Evolutionary conservation across 192 early-diverging fungal genomes (phyloP), one percentile per base, ranked within the genome.

Genomic region (Funneliformis geosporum): DNA sequence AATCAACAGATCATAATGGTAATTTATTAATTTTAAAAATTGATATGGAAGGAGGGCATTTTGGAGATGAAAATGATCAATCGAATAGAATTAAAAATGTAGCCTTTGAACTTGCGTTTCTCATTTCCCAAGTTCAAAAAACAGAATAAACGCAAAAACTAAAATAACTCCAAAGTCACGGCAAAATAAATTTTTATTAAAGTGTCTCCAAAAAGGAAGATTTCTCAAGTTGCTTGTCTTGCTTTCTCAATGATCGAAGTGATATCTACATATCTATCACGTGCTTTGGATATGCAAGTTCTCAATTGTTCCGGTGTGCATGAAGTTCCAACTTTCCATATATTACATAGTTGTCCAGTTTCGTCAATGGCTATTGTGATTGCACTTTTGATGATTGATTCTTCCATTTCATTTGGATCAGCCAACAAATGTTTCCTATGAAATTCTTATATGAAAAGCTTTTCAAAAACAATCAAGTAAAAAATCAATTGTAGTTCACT

Each of bases 361-460:
- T 89, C 86, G 75, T 94, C 92, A 14, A 91, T 70, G 11, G 91
- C 86, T 2, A 94, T 70, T 0, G 89, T 90, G 9, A 93, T 69
- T 33, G 72, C 70, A 16, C 91, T 87, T 28, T 86, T 82, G 28
- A 87, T 74, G 12, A 94, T 82, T 0, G 83, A 76, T 78, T 94
- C 91, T 84, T 94, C 94, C 42, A 90, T 88, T 67, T 88, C 86
- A 50, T 90, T 92, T 6, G 93, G 93, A 85, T 95, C 94, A 10
- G 89, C 87, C 68, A 95, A 65, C 6, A 77, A 27, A 33, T 75
- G 21, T 14, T 61, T 42, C 6, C 76, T 77, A 18, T 55, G 46
- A 42, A 27, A 64, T 76, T 62, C 11, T 25, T 4, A 64, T 1
- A 85, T 60, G 23, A 73, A 25, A 27, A 14, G 21, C 21, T 11